Evolutionary conservation across 2,329 filamentous ascomycete genomes (phyloP).

Genomic region (Pestalotiopsis sp.): DNA sequence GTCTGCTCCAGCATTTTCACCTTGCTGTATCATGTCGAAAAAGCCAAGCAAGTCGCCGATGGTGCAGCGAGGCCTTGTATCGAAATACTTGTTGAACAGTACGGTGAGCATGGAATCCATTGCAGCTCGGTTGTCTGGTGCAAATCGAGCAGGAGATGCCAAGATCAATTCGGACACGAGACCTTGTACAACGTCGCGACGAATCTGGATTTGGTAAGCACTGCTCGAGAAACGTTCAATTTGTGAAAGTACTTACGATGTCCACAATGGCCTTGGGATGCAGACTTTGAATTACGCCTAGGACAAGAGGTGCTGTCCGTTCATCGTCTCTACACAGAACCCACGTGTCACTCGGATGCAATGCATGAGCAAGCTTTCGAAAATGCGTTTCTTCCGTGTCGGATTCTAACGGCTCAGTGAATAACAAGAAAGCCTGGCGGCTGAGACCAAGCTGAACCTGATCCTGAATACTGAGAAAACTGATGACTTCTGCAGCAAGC

Average conservation of each 20-base stretch:
- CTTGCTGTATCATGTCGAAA: not conserved
- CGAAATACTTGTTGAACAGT: constrained; percentile 25
- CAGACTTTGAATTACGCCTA: constrained; percentile 31
- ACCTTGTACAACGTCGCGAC: constrained; percentile 17
- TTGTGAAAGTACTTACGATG: constrained; percentile 19
- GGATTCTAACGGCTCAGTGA: constrained; percentile 15
- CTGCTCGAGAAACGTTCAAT: not conserved
- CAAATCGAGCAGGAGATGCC: not conserved
- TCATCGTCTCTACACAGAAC: constrained; percentile 10
- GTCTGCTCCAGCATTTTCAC: not conserved
- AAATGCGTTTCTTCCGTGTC: not conserved
- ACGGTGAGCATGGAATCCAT: constrained; percentile 25
- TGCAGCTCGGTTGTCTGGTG: constrained; percentile 21
- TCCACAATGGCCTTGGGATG: constrained; percentile 22
- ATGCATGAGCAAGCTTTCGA: not conserved
- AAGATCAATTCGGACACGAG: constrained; percentile 13
- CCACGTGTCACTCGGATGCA: not conserved
- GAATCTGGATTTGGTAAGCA: constrained; percentile 17
- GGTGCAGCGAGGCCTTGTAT: not conserved
- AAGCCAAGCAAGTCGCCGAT: no score
- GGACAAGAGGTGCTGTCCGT: constrained; percentile 27
- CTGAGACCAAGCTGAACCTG: constrained; percentile 25
- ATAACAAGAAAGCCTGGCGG: constrained; percentile 24
- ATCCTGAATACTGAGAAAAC: constrained; percentile 23
- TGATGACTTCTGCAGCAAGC: constrained; percentile 27